Percentiles rank a stretch among this genome's conserved stretches.
These are phyloP conservation scores for Vitis riparia DNA, from an alignment of 164 flowering plant genomes.

Conservation along the genomic window DNA sequence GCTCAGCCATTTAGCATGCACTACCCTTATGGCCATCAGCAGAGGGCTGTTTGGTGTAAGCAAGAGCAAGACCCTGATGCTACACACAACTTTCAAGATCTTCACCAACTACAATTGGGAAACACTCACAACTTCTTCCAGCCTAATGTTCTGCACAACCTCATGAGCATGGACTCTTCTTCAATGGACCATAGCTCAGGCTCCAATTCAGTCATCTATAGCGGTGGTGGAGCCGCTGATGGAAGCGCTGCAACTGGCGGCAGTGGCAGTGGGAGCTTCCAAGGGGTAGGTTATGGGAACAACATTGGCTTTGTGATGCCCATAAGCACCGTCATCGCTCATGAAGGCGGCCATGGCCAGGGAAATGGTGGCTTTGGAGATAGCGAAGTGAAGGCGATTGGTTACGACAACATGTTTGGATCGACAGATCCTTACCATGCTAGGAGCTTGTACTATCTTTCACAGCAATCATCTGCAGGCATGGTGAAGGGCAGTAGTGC, in stretches of 20 bases:
- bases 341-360: slow-evolving; percentile 29
- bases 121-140: slow-evolving; percentile 68
- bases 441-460: slow-evolving; percentile 34
- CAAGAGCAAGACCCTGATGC: slow-evolving; percentile 51
- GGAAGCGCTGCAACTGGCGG: slow-evolving; percentile 18
- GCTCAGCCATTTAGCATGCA: slow-evolving; percentile 47
- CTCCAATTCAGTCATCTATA: slow-evolving; percentile 43
- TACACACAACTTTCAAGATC: slow-evolving; percentile 18
- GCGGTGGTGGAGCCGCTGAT: slow-evolving; percentile 22
- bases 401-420: slow-evolving; percentile 32
- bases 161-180: slow-evolving; percentile 57
- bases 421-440: slow-evolving; percentile 38
- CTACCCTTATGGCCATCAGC: slow-evolving; percentile 40
- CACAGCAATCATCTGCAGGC: slow-evolving; percentile 36
- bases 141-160: slow-evolving; percentile 46
- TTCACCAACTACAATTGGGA: slow-evolving; percentile 50
- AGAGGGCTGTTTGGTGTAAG: slow-evolving; percentile 65
- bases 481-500: slow-evolving; percentile 16
- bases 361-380: slow-evolving; percentile 35
- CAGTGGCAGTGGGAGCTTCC: slow-evolving; percentile 11
- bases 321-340: slow-evolving; percentile 28
- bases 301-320: slow-evolving; percentile 19
- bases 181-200: slow-evolving; percentile 63
- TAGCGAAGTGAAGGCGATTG: slow-evolving; percentile 35
- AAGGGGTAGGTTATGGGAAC: too few species aligned